A percentile compares a stretch with the other conserved stretches of the same genome.
These are phyloP conservation scores for Phallus indusiatus DNA, from an alignment of 768 basidiomycete species.

Conservation along the genomic window DNA sequence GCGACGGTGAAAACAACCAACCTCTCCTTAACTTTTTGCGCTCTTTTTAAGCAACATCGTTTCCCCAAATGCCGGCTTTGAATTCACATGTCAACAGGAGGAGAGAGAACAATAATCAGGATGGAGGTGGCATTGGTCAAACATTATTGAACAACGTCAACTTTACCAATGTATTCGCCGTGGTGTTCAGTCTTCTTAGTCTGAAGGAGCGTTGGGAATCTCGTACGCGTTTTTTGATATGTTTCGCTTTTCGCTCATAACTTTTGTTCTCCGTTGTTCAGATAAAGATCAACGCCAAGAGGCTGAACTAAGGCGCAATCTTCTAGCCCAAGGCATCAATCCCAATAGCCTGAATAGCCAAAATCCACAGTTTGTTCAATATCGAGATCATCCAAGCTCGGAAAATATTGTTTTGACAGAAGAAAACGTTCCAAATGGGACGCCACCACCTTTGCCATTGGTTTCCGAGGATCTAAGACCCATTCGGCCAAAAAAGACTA, in stretches of 20 bases:
- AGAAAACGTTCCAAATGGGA: constrained; percentile 13
- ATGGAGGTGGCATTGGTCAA: neutral
- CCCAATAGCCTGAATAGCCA: constrained; percentile 18
- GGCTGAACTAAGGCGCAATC: constrained; percentile 19
- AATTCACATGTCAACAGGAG: neutral
- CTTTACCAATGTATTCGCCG: constrained; percentile 36
- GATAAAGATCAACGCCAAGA: neutral
- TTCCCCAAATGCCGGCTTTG: neutral
- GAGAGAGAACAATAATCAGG: neutral
- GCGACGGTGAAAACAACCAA: too few relatives aligned
- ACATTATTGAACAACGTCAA: constrained; percentile 5
- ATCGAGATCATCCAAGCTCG: constrained; percentile 23
- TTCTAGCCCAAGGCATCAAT: constrained; percentile 26
- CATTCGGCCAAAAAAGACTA: constrained; percentile 21
- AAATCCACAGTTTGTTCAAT: constrained; percentile 24
- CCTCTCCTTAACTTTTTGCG: too few relatives aligned
- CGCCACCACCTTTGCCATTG: constrained; percentile 15
- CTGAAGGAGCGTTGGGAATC: constrained; percentile 38
- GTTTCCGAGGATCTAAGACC: constrained; percentile 21
- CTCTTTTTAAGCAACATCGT: neutral
- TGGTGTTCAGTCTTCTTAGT: constrained; percentile 36
- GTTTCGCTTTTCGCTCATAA: neutral
- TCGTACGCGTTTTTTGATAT: constrained; percentile 25
- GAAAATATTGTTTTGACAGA: constrained; percentile 25
- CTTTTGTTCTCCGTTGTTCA: neutral